A percentile compares a stretch with the other conserved stretches of the same genome.
Evolutionary conservation across 768 basidiomycete genomes (phyloP).

Genomic region (Lactarius deliciosus): DNA sequence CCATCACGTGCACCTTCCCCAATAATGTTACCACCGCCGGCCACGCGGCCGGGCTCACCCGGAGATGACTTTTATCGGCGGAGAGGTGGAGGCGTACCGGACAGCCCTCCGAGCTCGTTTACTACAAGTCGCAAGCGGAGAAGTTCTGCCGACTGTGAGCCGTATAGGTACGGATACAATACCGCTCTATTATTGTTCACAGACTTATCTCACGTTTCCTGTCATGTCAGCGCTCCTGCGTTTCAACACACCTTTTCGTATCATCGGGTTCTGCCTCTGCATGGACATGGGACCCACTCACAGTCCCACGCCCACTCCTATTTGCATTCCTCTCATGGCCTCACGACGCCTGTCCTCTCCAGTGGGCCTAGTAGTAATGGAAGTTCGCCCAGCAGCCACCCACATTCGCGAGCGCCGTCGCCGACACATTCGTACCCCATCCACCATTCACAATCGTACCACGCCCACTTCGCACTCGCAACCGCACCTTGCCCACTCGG

Average conservation of each 20-base stretch:
- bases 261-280: constrained; percentile 31
- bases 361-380: constrained; percentile 64
- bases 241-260: constrained; percentile 34
- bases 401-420: constrained; percentile 58
- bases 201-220: constrained; percentile 7
- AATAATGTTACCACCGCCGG: constrained; percentile 57
- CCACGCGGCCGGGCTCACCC: constrained; percentile 41
- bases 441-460: constrained; percentile 28
- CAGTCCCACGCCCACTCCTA: constrained; percentile 33
- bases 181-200: constrained; percentile 31
- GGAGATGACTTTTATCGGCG: constrained; percentile 35
- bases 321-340: constrained; percentile 31
- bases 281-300: constrained; percentile 27
- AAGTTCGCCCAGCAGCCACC: constrained; percentile 58
- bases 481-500: constrained; percentile 70
- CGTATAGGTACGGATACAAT: constrained; percentile 21
- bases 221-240: constrained; percentile 35
- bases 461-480: constrained; percentile 24
- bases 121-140: constrained; percentile 33
- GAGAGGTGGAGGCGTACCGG: constrained; percentile 36
- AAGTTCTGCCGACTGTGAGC: constrained; percentile 35
- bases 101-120: constrained; percentile 40
- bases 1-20: constrained; percentile 74
- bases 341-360: constrained; percentile 61
- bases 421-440: constrained; percentile 43